Base-by-base conservation (phyloP, 495 filamentous ascomycete genomes). In the Hypoxylon subgilvum region DNA sequence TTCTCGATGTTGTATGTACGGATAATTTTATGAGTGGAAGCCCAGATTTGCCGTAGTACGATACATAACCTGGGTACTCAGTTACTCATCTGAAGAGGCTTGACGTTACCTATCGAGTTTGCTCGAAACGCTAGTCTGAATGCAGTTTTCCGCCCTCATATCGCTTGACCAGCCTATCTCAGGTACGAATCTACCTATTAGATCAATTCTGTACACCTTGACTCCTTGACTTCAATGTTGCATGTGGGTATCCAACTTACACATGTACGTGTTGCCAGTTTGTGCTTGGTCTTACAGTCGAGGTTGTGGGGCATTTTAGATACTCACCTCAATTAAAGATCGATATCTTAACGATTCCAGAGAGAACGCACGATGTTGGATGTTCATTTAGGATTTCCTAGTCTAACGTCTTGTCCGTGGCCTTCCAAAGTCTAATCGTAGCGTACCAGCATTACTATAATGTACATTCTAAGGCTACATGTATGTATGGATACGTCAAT, bases 141-240 rank as follows among this genome's bases (percentile, higher is more conserved):
- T 63, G 60, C 38, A 27, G 28, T 57, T 48, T 57, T 48, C 60
- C 57, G 51, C n/a, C 27, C 30, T 46, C 36, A 55, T 55, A 47
- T 52, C 45, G 14, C 38, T 50, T 45, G 39, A 18, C 39, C 52
- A 41, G 23, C 45, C 40, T 9, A 39, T 36, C 23, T 27, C 4
- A 3, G 23, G 6, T 47, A 19, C 27, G 27, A 27, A 22, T 17
- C 31, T 31, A 12, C 18, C 12, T 41, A n/a, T 17, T 14, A 51
- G 23, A 8, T 27, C 8, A 8, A 27, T 27, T 27, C 23, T 27
- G 23, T 27, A 27, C 4, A 21, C 39, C 39, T 42, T 21, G 39
- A 47, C 4, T 23, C 5, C 27, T 16, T 10, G 28, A 34, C 31
- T 12, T 34, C 3, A 4, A 34, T 34, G n/a, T 34, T 4, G 23